Base-by-base conservation (phyloP, 2,329 filamentous ascomycete genomes). In the Fusarium musae region DNA sequence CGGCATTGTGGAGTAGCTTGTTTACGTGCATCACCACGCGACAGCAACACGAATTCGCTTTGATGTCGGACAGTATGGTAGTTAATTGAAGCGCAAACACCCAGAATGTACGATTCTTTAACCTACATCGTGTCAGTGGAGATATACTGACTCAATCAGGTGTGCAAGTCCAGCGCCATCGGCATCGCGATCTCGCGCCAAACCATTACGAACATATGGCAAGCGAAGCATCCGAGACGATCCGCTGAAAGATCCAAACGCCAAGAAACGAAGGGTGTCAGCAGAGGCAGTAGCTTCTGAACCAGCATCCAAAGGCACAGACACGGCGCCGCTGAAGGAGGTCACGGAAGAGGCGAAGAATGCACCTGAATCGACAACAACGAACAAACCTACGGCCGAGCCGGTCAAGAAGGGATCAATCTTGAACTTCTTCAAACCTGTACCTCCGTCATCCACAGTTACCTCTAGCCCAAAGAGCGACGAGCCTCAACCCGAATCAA, bases 361-460 rank as follows among this genome's bases (percentile, higher is more conserved):
- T 9, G 21, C 36, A 9, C 3, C 36, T 12, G 23, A 52, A 21
- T 17, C 54, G 2, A 36, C 63, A 2, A 23, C 19, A 47, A 30
- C 37, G 2, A 46, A n/a, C 9, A 58, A 63, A 28, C 17, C 26
- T 3, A 8, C 13, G 1, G 9, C 8, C 5, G 50, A 50, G 26
- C 40, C 58, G 4, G 17, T 62, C 12, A 74, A 76, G 60, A 84
- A 81, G 57, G 77, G 78, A 0, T 84, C 83, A 1, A 85, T 85
- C 10, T 69, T 85, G 53, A 81, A 73, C 61, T 85, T 85, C 66
- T 85, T 85, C 72, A 82, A 82, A 42, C 83, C 80, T 5, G n/a
- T 81, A 19, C 58, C 73, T 1, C 56, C 66, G 8, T 63, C 63
- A 21, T 65, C 66, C 3, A 36, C 70, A 4, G 49, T 49, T 10